These are phyloP conservation scores for Populus deltoides DNA, from an alignment of 345 rosid genomes.

Conservation along the genomic window DNA sequence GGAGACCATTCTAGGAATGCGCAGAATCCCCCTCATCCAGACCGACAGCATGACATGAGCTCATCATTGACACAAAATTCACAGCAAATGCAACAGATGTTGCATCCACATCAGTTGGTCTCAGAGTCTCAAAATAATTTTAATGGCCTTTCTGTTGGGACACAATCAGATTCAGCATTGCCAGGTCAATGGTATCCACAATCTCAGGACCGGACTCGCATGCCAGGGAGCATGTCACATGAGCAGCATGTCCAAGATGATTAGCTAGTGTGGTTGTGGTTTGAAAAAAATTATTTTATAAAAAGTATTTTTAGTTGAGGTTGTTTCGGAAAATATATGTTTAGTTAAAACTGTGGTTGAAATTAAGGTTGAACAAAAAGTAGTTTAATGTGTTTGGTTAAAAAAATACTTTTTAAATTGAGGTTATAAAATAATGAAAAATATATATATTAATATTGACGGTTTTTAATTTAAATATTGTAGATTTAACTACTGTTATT, in stretches of 20 bases:
- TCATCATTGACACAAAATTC: slow-evolving; percentile 49
- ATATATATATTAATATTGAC: no score
- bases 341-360: no score
- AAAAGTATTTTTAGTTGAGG: no score
- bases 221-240: slow-evolving; percentile 43
- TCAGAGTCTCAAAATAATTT: slow-evolving; percentile 51
- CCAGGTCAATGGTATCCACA: slow-evolving; percentile 66
- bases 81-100: slow-evolving; percentile 59
- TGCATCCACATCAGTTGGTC: slow-evolving; percentile 48
- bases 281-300: no score
- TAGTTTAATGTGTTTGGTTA: no score
- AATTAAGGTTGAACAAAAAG: no score
- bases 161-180: slow-evolving; percentile 46
- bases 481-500: no score
- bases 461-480: no score
- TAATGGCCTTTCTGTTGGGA: slow-evolving; percentile 44
- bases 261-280: not conserved
- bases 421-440: no score
- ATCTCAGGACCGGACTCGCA: slow-evolving; percentile 47
- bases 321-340: no score
- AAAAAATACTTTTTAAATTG: no score
- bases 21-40: slow-evolving; percentile 39
- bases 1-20: slow-evolving; percentile 46
- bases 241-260: slow-evolving; percentile 77
- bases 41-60: slow-evolving; percentile 44